phyloP scores from a whole-genome alignment of 2,329 filamentous ascomycete species.

The Periconia digitata region DNA sequence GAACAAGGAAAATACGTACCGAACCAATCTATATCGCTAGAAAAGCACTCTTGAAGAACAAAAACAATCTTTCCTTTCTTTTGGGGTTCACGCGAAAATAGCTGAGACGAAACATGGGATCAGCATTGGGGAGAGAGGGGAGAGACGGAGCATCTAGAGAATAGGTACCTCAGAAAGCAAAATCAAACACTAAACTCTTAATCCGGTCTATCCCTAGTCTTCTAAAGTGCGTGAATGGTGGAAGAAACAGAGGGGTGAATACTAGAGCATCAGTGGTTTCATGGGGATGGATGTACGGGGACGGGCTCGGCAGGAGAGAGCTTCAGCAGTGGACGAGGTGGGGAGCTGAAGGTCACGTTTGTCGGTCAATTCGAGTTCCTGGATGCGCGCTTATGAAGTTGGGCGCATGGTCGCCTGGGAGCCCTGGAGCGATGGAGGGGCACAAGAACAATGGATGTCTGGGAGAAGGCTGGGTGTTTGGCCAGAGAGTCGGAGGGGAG shows the following conservation, averaged over 20 bases:
- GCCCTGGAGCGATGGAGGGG: constrained; percentile 30
- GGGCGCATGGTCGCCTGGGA: constrained; percentile 40
- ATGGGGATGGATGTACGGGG: constrained; percentile 33
- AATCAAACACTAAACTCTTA: constrained; percentile 43
- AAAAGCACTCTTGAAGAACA: constrained; percentile 27
- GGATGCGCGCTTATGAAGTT: constrained; percentile 36
- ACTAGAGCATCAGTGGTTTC: constrained; percentile 41
- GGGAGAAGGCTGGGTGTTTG: too few species aligned
- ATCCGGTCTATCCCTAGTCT: constrained; percentile 48
- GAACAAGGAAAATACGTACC: constrained; percentile 18
- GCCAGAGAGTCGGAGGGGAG: too few species aligned
- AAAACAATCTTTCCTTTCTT: constrained; percentile 3
- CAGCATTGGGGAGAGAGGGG: constrained; percentile 14
- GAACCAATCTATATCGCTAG: constrained; percentile 20
- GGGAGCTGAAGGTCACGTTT: constrained; percentile 27
- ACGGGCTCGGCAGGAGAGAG: constrained; percentile 25
- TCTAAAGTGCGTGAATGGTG: constrained; percentile 35
- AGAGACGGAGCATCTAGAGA: too few species aligned
- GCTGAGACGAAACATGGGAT: constrained; percentile 25
- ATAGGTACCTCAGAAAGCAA: constrained; percentile 41
- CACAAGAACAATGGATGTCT: not conserved
- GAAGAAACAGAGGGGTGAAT: constrained; percentile 35
- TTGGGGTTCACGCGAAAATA: constrained; percentile 22
- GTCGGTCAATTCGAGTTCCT: constrained; percentile 20
- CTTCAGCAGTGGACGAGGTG: constrained; percentile 38